Conservation (phyloP, 2,329 filamentous ascomycete species). For the Cladophialophora yegresii region DNA sequence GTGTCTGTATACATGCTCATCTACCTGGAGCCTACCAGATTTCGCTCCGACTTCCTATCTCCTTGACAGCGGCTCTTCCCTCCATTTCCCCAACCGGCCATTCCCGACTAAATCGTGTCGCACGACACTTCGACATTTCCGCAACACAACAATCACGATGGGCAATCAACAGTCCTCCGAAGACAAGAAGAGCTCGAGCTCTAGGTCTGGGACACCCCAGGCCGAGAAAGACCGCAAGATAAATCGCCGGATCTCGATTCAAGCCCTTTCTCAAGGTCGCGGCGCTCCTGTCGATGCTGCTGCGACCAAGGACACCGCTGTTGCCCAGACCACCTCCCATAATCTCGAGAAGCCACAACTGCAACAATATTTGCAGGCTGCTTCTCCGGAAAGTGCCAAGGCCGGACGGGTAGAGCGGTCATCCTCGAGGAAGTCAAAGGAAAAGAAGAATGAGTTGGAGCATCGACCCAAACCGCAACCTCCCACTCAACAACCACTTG, state of each 20-base stretch:
- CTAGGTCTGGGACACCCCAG: conserved; percentile 30
- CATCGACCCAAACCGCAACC: conserved; percentile 24
- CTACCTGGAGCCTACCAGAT: conserved; percentile 30
- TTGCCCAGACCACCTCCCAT: conserved; percentile 44
- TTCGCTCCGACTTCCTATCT: conserved; percentile 33
- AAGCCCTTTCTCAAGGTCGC: conserved; percentile 45
- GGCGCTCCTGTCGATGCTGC: conserved; percentile 48
- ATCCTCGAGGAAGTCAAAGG: conserved; percentile 25
- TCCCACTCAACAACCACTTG: conserved; percentile 12
- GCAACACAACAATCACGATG: conserved; percentile 28
- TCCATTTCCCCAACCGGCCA: conserved; percentile 1
- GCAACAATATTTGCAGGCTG: conserved; percentile 48
- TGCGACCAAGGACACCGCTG: conserved; percentile 48
- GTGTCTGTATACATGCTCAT: conserved; percentile 25
- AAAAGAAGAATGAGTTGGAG: conserved; percentile 27
- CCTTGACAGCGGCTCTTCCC: conserved; percentile 20
- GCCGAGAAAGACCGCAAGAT: conserved; percentile 43
- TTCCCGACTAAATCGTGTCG: conserved; percentile 20
- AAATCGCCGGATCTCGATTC: conserved; percentile 46
- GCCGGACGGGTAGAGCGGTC: conserved; percentile 30
- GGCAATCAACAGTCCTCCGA: conserved; percentile 37
- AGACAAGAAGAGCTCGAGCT: conserved; percentile 26
- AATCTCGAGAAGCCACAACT: conserved; percentile 40
- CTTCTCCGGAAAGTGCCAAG: conserved; percentile 40
- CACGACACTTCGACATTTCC: conserved; percentile 22